Base-by-base conservation (phyloP, 306 rosid genomes). In the Vachellia pachyceras region DNA sequence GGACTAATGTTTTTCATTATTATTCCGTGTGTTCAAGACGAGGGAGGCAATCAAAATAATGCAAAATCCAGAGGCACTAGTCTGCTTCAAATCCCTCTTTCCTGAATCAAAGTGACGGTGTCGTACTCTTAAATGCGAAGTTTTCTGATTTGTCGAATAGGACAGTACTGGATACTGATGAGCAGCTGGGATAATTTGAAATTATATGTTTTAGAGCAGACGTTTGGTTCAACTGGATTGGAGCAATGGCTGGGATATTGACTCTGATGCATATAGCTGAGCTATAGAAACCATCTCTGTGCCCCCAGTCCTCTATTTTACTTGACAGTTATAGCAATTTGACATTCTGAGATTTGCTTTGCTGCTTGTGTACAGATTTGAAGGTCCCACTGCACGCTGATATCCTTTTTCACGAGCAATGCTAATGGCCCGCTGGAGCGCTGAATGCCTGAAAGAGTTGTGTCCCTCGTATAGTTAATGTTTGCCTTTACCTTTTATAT, bases 281-380 rank as follows among this genome's bases (percentile, higher is more conserved):
- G 29, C 63, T n/a, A 33, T 33, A n/a, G 63, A 72, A 72, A 22
- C 37, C 33, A 33, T 72, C 5, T 20, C 13, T 33, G n/a, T 33
- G 25, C 76, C 44, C 44, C 61, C 12, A 29, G 33, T 29, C 33
- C 33, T 29, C 33, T 29, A 2, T 1, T 29, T 29, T 29, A 29
- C 33, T 29, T 29, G n/a, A 42, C 9, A 68, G 46, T 10, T n/a
- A 41, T 3, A 22, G 20, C 37, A 44, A 22, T 49, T 69, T 69
- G 39, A 6, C 55, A 22, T 69, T 68, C 46, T 69, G 37, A 20
- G 39, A 69, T 69, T 23, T 13, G 7, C 55, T 42, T 69, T 22
- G 54, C 52, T 69, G 74, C 55, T 44, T 44, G 12, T 69, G 74
- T 42, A 20, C 37, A 5, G 74, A 49, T 72, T 72, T 47, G 46